Conservation (phyloP, 805 yeast species). For the Cyberlindnera meyerae region DNA sequence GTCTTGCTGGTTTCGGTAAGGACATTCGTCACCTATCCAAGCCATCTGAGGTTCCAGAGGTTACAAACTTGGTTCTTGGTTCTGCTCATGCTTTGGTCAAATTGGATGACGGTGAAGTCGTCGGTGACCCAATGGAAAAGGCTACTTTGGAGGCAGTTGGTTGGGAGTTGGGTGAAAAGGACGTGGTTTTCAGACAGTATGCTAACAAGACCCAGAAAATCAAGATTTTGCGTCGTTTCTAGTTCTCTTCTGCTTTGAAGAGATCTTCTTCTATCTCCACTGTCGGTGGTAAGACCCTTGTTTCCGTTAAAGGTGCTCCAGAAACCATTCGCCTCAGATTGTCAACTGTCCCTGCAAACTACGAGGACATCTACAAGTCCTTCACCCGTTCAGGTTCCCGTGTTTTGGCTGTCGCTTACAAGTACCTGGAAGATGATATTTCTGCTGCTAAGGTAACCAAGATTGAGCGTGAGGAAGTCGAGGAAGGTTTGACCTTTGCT, state of each 20-base stretch:
- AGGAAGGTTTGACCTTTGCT: conserved; percentile 68
- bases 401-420: conserved; percentile 92
- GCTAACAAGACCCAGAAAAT: conserved; percentile 41
- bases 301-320: conserved; percentile 96
- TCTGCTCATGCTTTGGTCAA: conserved; percentile 95
- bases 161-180: conserved; percentile 80
- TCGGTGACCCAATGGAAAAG: conserved; percentile 99
- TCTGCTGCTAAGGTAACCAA: conserved; percentile 48
- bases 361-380: conserved; percentile 81
- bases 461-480: conserved; percentile 71
- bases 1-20: conserved; percentile 74
- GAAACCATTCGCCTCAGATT: conserved; percentile 87
- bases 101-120: conserved; percentile 93
- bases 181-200: conserved; percentile 49
- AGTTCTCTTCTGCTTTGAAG: conserved; percentile 91
- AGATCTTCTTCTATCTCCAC: conserved; percentile 86
- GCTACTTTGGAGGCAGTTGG: conserved; percentile 85
- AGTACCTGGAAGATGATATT: conserved; percentile 51
- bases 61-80: conserved; percentile 73
- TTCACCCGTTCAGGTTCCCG: conserved; percentile 95
- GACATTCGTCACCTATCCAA: conserved; percentile 52
- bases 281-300: conserved; percentile 52
- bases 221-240: conserved; percentile 86
- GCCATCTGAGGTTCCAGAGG: conserved; percentile 59
- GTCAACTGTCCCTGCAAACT: conserved; percentile 61